Base-by-base conservation (phyloP, 2,329 filamentous ascomycete species). In the Colletotrichum sp. region DNA sequence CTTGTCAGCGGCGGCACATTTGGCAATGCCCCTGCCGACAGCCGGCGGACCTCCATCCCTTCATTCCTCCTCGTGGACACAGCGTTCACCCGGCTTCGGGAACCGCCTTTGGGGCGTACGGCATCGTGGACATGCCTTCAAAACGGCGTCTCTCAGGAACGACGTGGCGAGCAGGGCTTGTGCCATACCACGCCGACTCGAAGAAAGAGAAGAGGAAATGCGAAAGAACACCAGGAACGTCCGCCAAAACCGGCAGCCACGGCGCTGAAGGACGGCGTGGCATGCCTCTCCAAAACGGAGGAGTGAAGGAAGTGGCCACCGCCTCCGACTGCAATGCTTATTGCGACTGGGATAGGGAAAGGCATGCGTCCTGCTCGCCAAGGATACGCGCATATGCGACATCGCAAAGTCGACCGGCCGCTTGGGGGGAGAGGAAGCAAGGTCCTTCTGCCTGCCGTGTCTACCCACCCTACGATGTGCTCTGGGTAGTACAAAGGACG, bases 161-260 rank as follows among this genome's bases (percentile, higher is more conserved):
- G 73, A 30, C 56, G 69, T 34, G 38, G 69, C 21, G 36, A 4
- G 21, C 32, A 73, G 48, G 73, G 69, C 63, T 63, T 69, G 32
- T 73, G 28, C 34, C 58, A 55, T 74, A 14, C 52, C 69, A 69
- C 69, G 56, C 36, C 43, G 56, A 63, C 7, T 48, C 7, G 48
- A 52, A 38, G 14, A 56, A 63, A 9, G 38, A 26, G 61, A 30
- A 48, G 38, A 64, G 34, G 32, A 58, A 61, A 55, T 8, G 13
- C 62, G 7, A 43, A 61, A 30, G 61, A 26, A 21, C 21, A 28
- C 48, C 21, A 52, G 34, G 63, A 56, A 52, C 56, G 34, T 73
- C 28, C 62, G 32, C 58, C 43, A 43, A 38, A 26, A 73, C 58
- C 69, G 73, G 52, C 56, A 70, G 63, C 69, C 69, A 75, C 34